These are phyloP conservation scores for Thuja plicata DNA, from an alignment of 83 land plant genomes.

Conservation along the genomic window DNA sequence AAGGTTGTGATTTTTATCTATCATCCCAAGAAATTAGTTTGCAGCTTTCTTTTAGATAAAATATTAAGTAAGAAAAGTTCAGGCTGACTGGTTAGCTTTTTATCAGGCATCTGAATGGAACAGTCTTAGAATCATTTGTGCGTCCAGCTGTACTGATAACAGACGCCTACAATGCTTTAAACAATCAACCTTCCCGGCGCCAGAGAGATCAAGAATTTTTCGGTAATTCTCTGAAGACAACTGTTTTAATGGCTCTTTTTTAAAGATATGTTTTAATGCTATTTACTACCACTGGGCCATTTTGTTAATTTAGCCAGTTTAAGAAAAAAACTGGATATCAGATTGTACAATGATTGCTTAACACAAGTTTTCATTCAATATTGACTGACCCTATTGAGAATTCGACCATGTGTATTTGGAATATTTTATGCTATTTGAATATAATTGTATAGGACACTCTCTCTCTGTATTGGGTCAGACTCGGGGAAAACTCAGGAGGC, in stretches of 20 bases:
- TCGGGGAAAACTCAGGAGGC: too few species aligned
- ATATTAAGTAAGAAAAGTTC: not conserved
- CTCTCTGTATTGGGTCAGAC: not conserved
- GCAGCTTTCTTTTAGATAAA: conserved; percentile 8
- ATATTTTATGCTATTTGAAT: not conserved
- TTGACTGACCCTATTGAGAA: not conserved
- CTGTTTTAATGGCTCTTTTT: not conserved
- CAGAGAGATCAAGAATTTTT: conserved; percentile 90
- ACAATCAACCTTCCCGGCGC: conserved; percentile 81
- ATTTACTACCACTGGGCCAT: not conserved
- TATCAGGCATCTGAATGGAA: conserved; percentile 91
- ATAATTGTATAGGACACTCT: not conserved
- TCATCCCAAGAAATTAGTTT: not conserved
- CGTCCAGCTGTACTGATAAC: conserved; percentile 97
- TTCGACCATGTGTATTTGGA: too few species aligned
- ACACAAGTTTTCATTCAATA: not conserved
- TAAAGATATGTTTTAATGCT: not conserved
- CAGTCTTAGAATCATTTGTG: conserved; percentile 85
- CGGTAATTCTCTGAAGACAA: conserved; percentile 36
- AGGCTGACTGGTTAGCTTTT: not conserved
- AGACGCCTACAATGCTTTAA: conserved; percentile 94
- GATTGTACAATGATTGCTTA: not conserved
- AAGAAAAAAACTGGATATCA: not conserved
- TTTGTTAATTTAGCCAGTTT: not conserved
- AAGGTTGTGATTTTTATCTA: conserved; percentile 41